Percentiles rank a stretch among this genome's conserved stretches.
phyloP scores from a whole-genome alignment of 2,329 filamentous ascomycete species.

The Pseudogymnoascus verrucosus region DNA sequence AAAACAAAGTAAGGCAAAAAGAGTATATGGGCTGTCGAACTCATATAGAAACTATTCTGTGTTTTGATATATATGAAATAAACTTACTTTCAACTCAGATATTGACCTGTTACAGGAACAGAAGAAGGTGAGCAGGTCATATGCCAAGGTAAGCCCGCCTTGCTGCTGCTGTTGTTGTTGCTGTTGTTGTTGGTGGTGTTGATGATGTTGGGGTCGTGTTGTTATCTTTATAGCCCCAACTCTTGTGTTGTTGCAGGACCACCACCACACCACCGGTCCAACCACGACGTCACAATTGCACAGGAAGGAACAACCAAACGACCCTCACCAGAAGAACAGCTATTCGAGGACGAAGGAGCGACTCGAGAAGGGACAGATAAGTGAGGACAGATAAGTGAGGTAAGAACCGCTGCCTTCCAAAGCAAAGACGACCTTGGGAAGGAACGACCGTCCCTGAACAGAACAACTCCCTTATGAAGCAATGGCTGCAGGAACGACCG shows the following conservation, averaged over 20 bases:
- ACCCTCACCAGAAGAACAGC: background rate
- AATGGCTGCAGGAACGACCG: background rate
- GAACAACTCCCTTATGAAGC: background rate
- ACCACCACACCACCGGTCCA: background rate
- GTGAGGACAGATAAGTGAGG: background rate
- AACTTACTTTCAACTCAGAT: background rate
- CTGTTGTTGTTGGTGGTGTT: background rate
- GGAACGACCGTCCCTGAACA: background rate
- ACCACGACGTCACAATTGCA: background rate
- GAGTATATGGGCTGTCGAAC: background rate
- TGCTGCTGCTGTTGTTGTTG: background rate
- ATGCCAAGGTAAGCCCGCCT: background rate
- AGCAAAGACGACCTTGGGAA: background rate
- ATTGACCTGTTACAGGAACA: background rate
- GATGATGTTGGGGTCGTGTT: background rate
- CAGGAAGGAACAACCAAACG: background rate
- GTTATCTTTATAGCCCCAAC: background rate
- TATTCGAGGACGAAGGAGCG: background rate
- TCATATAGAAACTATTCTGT: background rate
- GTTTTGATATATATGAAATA: background rate
- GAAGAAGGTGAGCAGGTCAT: background rate
- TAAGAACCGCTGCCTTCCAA: background rate
- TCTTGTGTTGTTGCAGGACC: background rate
- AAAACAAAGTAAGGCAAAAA: background rate
- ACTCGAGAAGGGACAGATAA: background rate